phyloP scores from a whole-genome alignment of 1,139 yeast species.

The Komagataea norvegica region DNA sequence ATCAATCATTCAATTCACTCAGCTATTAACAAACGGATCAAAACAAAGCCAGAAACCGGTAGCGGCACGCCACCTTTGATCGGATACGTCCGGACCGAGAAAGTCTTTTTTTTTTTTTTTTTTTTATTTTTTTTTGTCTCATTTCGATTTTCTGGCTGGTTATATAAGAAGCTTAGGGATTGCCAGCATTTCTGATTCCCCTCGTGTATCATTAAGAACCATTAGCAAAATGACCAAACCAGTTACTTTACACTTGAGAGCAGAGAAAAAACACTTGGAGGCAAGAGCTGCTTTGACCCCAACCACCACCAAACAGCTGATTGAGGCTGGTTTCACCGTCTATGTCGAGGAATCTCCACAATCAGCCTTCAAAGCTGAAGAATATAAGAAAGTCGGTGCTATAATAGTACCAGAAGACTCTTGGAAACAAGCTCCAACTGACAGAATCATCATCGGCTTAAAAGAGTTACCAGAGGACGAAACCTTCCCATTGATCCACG shows the following conservation, averaged over 20 bases:
- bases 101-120: too few species aligned
- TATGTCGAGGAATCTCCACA: slow-evolving; percentile 84
- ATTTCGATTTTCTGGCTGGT: neutral
- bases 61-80: neutral
- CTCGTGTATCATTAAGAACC: neutral
- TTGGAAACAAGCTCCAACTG: slow-evolving; percentile 87
- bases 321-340: slow-evolving; percentile 84
- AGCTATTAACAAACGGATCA: neutral
- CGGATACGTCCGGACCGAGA: too few species aligned
- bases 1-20: neutral
- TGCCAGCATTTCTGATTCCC: too few species aligned
- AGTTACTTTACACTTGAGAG: slow-evolving; percentile 76
- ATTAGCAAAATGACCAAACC: slow-evolving; percentile 17
- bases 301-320: slow-evolving; percentile 72
- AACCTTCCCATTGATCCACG: slow-evolving; percentile 86
- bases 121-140: neutral
- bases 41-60: neutral
- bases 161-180: neutral
- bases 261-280: slow-evolving; percentile 95
- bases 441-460: slow-evolving; percentile 85
- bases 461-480: slow-evolving; percentile 93
- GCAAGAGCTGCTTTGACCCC: slow-evolving; percentile 98
- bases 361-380: slow-evolving; percentile 70
- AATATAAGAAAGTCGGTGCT: slow-evolving; percentile 79
- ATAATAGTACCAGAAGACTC: slow-evolving; percentile 87